Conservation (phyloP, 1,284 basidiomycete genomes). For the Sporisorium exsertum region DNA sequence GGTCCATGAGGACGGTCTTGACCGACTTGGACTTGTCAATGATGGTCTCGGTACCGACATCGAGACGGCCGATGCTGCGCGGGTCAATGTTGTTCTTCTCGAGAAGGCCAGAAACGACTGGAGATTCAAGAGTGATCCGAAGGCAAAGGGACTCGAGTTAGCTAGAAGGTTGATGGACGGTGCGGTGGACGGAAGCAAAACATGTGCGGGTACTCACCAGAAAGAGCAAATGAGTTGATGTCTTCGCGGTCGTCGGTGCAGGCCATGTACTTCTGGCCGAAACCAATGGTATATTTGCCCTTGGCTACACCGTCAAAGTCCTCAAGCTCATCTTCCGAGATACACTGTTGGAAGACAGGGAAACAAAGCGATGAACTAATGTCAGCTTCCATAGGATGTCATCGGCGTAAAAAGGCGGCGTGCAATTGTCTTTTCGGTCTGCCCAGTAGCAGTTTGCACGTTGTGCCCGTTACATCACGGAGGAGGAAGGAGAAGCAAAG, state of each 20-base stretch:
- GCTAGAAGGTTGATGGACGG: background rate
- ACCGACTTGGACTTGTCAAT: conserved; percentile 99
- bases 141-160: background rate
- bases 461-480: background rate
- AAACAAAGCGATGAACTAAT: background rate
- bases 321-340: conserved; percentile 73
- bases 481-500: background rate
- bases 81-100: conserved; percentile 97
- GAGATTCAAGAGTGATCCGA: background rate
- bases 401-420: background rate
- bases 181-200: background rate
- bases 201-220: conserved; percentile 75
- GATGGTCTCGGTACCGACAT: conserved; percentile 98
- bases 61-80: conserved; percentile 92
- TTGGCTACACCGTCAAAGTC: conserved; percentile 93
- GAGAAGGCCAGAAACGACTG: conserved; percentile 78
- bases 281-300: conserved; percentile 99
- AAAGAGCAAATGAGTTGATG: conserved; percentile 97
- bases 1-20: conserved; percentile 98
- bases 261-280: conserved; percentile 98
- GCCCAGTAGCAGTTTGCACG: background rate
- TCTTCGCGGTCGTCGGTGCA: conserved; percentile 95
- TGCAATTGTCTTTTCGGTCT: background rate
- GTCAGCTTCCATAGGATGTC: conserved; percentile 5
- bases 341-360: conserved; percentile 49